Evolutionary conservation across 2,329 filamentous ascomycete species (phyloP).

Genomic region (Chaetomiaceae sp.): DNA sequence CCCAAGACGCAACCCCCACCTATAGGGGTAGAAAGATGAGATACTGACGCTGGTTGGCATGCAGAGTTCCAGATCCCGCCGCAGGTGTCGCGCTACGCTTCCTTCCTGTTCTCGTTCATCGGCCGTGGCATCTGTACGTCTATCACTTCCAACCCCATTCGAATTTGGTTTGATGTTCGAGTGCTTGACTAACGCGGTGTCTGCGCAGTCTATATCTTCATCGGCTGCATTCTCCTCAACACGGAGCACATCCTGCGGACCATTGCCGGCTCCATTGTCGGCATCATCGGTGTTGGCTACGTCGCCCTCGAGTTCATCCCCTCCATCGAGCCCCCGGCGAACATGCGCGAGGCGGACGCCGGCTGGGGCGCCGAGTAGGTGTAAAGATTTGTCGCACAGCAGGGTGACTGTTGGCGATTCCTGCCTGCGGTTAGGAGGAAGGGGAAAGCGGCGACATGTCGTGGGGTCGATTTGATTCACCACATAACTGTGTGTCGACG

Average conservation of each 20-base stretch:
- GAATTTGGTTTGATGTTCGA: too few relatives aligned
- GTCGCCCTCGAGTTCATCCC: constrained; percentile 69
- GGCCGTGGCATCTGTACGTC: constrained; percentile 86
- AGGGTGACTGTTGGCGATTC: too few relatives aligned
- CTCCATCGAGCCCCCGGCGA: constrained; percentile 72
- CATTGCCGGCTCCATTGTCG: constrained; percentile 74
- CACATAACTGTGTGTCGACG: too few relatives aligned
- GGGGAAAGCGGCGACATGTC: too few relatives aligned
- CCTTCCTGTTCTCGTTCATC: constrained; percentile 96
- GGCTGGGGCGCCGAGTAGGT: constrained; percentile 76
- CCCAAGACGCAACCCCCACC: too few relatives aligned
- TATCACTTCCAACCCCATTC: not conserved
- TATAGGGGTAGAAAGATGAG: too few relatives aligned
- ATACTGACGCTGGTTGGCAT: not conserved
- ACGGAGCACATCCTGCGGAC: constrained; percentile 59
- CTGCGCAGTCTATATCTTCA: constrained; percentile 83
- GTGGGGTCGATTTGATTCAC: too few relatives aligned
- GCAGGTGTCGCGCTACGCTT: constrained; percentile 87
- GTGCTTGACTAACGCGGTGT: not conserved
- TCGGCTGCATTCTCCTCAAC: constrained; percentile 79
- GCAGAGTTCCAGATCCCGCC: constrained; percentile 91
- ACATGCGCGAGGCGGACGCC: constrained; percentile 73
- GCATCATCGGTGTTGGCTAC: constrained; percentile 74
- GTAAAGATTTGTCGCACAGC: constrained; percentile 36
- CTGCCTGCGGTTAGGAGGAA: too few relatives aligned